These are phyloP conservation scores for Alopecurus myosuroides DNA, from an alignment of 176 grass and related monocot species.

Conservation along the genomic window DNA sequence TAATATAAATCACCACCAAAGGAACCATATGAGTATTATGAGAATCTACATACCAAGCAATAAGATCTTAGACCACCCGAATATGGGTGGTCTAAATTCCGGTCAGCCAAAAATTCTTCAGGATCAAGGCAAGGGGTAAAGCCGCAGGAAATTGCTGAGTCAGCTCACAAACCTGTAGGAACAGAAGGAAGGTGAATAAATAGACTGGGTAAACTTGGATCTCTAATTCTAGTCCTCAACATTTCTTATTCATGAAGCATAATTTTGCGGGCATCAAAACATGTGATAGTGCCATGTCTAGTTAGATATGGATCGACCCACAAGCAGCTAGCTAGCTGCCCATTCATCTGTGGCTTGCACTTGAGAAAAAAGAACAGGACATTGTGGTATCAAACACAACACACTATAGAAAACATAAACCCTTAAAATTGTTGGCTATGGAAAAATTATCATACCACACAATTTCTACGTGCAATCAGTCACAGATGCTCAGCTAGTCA, in stretches of 20 bases:
- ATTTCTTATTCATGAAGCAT: conserved; percentile 10
- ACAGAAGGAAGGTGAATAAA: conserved; percentile 5
- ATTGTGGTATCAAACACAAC: background rate
- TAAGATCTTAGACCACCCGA: conserved; percentile 96
- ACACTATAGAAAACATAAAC: conserved; percentile 8
- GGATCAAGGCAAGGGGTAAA: conserved; percentile 82
- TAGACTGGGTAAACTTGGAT: background rate
- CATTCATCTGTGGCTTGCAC: conserved; percentile 1
- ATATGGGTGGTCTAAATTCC: conserved; percentile 93
- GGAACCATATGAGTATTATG: background rate
- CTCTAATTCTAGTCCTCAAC: background rate
- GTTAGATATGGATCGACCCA: background rate
- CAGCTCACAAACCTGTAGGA: conserved; percentile 72
- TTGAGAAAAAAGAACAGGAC: background rate
- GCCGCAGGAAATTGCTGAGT: conserved; percentile 82
- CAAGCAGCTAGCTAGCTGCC: conserved; percentile 4
- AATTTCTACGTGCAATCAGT: too few species aligned
- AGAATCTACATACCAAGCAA: conserved; percentile 69
- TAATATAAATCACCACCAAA: conserved; percentile 6
- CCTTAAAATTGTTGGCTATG: background rate
- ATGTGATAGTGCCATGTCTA: background rate
- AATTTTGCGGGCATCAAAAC: background rate
- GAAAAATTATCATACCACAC: too few species aligned
- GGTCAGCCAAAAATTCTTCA: conserved; percentile 91
- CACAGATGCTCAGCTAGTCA: too few species aligned